Evolutionary conservation across 129 eudicot species (phyloP).

Genomic region (Arctium minus): DNA sequence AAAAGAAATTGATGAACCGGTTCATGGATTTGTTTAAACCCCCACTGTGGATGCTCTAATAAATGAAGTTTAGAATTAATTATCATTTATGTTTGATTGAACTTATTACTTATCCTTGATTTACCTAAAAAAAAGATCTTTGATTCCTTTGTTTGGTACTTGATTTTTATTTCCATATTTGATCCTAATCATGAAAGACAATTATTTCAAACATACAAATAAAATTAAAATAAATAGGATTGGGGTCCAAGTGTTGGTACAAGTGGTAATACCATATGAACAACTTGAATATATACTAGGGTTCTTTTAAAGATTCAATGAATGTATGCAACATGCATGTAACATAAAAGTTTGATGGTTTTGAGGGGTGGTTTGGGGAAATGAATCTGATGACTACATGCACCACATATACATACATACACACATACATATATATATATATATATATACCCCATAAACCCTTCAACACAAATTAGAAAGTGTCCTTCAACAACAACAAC

Average conservation of each 20-base stretch:
- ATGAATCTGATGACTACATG: conserved; percentile 23
- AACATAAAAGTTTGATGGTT: conserved; percentile 18
- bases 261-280: conserved; percentile 13
- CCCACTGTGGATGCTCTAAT: no score
- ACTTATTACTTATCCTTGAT: neutral
- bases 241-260: conserved; percentile 28
- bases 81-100: no score
- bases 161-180: neutral
- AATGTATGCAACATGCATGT: conserved; percentile 30
- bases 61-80: no score
- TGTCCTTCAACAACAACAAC: neutral
- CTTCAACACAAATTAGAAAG: neutral
- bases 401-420: conserved; percentile 3
- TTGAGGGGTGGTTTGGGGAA: conserved; percentile 6
- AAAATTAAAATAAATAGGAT: neutral
- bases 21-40: no score
- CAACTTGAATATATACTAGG: neutral
- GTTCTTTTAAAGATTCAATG: conserved; percentile 24
- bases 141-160: neutral
- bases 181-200: conserved; percentile 5
- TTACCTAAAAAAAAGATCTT: neutral
- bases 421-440: neutral
- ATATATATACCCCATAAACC: conserved; percentile 17
- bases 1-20: no score
- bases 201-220: conserved; percentile 1